Percentiles rank a stretch among this genome's conserved stretches.
phyloP scores from a whole-genome alignment of 2,329 filamentous ascomycete genomes.

The Aspergillus oerlinghausenensis region DNA sequence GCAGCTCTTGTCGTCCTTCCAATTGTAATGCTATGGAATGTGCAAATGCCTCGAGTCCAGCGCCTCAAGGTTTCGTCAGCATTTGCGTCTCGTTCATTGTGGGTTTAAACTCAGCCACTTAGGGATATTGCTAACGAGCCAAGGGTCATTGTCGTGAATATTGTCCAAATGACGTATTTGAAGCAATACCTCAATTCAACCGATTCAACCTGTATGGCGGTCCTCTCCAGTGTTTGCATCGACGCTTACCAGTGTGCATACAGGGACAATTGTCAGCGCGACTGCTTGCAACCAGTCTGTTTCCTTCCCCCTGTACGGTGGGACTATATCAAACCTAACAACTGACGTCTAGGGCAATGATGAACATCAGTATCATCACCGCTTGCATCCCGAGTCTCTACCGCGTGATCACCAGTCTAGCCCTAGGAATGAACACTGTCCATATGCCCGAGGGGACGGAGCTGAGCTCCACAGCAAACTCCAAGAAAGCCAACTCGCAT shows the following conservation, averaged over 20 bases:
- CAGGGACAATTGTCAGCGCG: constrained; percentile 10
- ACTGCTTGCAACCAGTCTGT: constrained; percentile 11
- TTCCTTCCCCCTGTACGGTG: background rate
- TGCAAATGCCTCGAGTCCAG: constrained; percentile 7
- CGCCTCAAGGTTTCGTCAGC: constrained; percentile 2
- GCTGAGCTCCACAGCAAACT: background rate
- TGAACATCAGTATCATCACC: constrained; percentile 13
- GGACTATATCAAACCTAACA: background rate
- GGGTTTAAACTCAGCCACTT: background rate
- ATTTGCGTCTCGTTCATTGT: constrained; percentile 3
- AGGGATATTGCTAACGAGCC: background rate
- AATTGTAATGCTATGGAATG: constrained; percentile 8
- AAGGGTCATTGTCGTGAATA: background rate
- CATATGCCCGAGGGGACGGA: background rate
- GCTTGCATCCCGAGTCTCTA: constrained; percentile 13
- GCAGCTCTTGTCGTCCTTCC: constrained; percentile 3
- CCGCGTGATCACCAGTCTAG: constrained; percentile 8
- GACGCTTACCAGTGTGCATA: background rate
- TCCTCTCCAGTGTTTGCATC: background rate
- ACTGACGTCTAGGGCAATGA: constrained; percentile 4
- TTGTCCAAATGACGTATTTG: constrained; percentile 1
- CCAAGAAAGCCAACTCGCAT: too few species aligned
- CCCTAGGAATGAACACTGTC: background rate
- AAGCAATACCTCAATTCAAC: constrained; percentile 7
- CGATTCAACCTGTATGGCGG: constrained; percentile 10